phyloP scores from a whole-genome alignment of 1,139 yeast genomes.

The Tardiomyces blankii region DNA sequence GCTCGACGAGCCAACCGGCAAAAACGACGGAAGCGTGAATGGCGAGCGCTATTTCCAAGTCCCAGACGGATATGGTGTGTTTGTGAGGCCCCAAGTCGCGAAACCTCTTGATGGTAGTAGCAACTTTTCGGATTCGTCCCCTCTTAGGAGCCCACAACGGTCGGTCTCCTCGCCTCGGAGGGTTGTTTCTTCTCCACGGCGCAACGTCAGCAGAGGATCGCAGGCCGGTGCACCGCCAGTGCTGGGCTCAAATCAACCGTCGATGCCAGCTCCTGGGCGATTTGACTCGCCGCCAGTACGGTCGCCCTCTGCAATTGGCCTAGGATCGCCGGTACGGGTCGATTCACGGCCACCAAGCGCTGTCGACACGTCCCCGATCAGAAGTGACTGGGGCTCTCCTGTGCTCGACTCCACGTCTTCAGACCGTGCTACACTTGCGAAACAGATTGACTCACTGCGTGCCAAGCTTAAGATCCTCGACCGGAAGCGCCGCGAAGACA shows the following conservation, averaged over 20 bases:
- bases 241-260: neutral
- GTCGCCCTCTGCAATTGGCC: neutral
- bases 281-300: neutral
- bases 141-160: neutral
- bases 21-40: constrained; percentile 67
- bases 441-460: constrained; percentile 21
- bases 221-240: neutral
- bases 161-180: neutral
- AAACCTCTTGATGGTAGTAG: neutral
- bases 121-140: neutral
- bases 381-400: neutral
- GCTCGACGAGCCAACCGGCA: constrained; percentile 52
- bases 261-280: neutral
- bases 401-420: neutral
- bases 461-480: constrained; percentile 22
- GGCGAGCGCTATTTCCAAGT: constrained; percentile 50
- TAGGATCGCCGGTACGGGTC: too few species aligned
- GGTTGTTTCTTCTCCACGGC: neutral
- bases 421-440: constrained; percentile 5
- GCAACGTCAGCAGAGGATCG: neutral
- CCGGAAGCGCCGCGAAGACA: constrained; percentile 21
- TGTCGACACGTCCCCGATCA: neutral
- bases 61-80: constrained; percentile 37
- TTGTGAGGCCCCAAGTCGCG: constrained; percentile 27
- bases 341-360: neutral